Conservation (phyloP, 2,329 filamentous ascomycete genomes). For the Ophiocordyceps polyrhachis-furcata region DNA sequence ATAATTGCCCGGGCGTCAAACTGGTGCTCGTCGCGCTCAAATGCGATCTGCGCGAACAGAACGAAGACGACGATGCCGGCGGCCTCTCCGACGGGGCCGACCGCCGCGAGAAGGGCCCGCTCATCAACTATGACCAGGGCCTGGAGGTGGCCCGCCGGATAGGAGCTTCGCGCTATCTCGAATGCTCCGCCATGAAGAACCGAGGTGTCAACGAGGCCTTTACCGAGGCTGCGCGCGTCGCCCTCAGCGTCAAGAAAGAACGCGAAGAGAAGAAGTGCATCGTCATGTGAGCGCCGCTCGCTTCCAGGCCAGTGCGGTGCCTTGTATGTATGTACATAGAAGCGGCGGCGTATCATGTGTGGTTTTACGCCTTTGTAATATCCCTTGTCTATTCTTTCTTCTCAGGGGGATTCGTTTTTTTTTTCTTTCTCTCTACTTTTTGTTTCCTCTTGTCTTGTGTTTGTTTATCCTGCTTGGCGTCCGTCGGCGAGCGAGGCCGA, state of each 20-base stretch:
- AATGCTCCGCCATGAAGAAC: conserved; percentile 98
- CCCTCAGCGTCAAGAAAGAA: conserved; percentile 52
- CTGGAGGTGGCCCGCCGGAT: conserved; percentile 82
- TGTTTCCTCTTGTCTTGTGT: too few relatives aligned
- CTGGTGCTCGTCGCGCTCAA: conserved; percentile 91
- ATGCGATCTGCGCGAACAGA: conserved; percentile 77
- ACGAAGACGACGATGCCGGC: conserved; percentile 55
- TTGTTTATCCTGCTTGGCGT: neutral
- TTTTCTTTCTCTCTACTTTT: neutral
- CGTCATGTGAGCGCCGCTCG: conserved; percentile 29
- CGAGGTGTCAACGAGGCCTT: conserved; percentile 97
- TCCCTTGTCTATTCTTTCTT: neutral
- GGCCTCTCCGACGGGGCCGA: conserved; percentile 15
- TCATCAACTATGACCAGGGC: conserved; percentile 82
- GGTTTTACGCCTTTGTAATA: neutral
- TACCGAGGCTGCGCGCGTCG: conserved; percentile 89
- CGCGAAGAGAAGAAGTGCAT: conserved; percentile 42
- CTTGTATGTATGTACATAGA: neutral
- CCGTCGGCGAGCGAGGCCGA: neutral
- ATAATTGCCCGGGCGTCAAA: conserved; percentile 92
- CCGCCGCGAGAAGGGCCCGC: conserved; percentile 42
- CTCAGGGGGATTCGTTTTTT: neutral
- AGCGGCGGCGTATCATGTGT: neutral
- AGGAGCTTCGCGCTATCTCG: conserved; percentile 82
- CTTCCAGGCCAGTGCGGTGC: neutral